A percentile compares a stretch with the other conserved stretches of the same genome.
Conservation (phyloP, 202 grass and related monocot genomes). For the Elaeis oleifera region DNA sequence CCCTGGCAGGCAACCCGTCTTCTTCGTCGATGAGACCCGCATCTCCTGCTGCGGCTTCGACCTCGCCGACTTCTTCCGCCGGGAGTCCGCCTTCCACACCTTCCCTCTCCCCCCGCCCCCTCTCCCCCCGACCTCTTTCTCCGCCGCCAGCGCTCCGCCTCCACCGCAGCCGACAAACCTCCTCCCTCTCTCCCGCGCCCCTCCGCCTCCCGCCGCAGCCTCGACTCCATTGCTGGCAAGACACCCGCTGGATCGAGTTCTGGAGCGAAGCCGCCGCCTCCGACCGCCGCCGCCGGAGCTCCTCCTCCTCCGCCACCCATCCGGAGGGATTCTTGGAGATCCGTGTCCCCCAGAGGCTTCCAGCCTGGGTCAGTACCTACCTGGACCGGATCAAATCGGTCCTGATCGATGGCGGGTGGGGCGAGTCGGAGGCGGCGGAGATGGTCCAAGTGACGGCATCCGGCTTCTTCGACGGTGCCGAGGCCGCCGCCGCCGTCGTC, state of each 20-base stretch:
- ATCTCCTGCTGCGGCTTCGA: slow-evolving; percentile 56
- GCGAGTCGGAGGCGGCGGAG: slow-evolving; percentile 50
- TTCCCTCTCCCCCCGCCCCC: neutral
- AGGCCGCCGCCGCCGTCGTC: neutral
- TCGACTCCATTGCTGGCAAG: slow-evolving; percentile 52
- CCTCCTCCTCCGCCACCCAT: slow-evolving; percentile 32
- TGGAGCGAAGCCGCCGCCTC: slow-evolving; percentile 57
- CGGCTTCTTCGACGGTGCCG: neutral
- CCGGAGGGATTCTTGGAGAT: slow-evolving; percentile 28
- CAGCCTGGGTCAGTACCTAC: slow-evolving; percentile 42
- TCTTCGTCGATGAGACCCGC: slow-evolving; percentile 59
- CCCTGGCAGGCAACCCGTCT: slow-evolving; percentile 67
- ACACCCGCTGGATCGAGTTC: slow-evolving; percentile 84
- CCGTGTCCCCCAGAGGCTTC: neutral
- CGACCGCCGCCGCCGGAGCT: slow-evolving; percentile 7
- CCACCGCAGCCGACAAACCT: slow-evolving; percentile 21
- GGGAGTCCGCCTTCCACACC: slow-evolving; percentile 21
- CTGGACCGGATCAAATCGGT: slow-evolving; percentile 40
- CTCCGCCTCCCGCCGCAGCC: slow-evolving; percentile 46
- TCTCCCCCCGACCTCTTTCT: slow-evolving; percentile 7
- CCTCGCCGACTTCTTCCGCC: slow-evolving; percentile 58
- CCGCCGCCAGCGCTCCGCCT: slow-evolving; percentile 5
- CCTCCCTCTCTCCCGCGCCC: slow-evolving; percentile 20
- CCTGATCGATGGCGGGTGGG: slow-evolving; percentile 57
- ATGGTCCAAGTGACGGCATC: slow-evolving; percentile 31